Conservation (phyloP, 768 basidiomycete species). For the Auricularia cornea region DNA sequence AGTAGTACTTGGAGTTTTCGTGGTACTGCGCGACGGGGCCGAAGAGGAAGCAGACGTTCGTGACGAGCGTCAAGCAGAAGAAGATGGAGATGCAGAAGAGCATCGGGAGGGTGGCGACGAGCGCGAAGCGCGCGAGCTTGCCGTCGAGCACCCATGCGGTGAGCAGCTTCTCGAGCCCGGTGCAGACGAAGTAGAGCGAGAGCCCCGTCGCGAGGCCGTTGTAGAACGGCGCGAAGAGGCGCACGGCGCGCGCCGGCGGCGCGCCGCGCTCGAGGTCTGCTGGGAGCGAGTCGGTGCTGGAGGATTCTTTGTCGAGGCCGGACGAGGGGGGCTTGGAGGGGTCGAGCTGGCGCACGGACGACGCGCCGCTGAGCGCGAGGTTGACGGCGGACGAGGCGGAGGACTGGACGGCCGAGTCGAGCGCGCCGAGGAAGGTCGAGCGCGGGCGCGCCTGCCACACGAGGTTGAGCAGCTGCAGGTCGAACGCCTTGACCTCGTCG, state of each 20-base stretch:
- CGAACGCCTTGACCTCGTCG: constrained; percentile 41
- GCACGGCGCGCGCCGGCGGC: constrained; percentile 36
- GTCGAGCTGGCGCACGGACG: background rate
- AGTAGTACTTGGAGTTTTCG: constrained; percentile 20
- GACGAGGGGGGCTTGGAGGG: too few relatives aligned
- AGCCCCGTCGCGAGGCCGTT: background rate
- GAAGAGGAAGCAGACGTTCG: constrained; percentile 22
- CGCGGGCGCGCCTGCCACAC: background rate
- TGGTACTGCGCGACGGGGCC: constrained; percentile 79
- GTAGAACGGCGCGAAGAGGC: background rate
- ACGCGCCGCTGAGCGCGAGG: background rate
- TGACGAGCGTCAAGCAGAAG: constrained; percentile 10
- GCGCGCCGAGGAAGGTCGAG: too few relatives aligned
- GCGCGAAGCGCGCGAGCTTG: constrained; percentile 52
- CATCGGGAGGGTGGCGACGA: constrained; percentile 59
- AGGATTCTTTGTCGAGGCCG: constrained; percentile 59
- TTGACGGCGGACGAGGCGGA: background rate
- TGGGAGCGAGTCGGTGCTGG: background rate
- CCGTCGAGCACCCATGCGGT: constrained; percentile 43
- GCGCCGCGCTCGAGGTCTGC: background rate
- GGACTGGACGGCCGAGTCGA: too few relatives aligned
- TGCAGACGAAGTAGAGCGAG: background rate
- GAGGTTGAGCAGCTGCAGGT: constrained; percentile 58
- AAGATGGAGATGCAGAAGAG: constrained; percentile 63
- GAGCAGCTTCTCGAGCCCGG: background rate